Conservation (phyloP, 2,329 filamentous ascomycete genomes). For the Decorospora gaudefroyi region DNA sequence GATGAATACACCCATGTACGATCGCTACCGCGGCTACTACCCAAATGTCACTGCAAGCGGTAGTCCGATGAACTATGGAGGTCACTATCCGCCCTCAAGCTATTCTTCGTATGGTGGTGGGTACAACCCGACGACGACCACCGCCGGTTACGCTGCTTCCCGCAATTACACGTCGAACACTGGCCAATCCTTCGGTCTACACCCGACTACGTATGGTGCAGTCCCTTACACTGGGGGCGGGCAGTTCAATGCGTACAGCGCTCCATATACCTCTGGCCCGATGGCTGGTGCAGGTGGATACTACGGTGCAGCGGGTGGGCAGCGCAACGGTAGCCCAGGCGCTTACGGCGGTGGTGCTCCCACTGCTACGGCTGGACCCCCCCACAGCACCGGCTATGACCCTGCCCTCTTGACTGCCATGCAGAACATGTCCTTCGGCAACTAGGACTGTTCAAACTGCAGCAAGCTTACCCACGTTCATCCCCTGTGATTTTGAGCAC, state of each 20-base stretch:
- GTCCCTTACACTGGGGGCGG: conserved; percentile 9
- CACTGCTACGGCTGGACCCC: conserved; percentile 9
- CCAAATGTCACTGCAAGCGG: conserved; percentile 30
- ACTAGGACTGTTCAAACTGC: not conserved
- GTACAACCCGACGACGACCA: conserved; percentile 21
- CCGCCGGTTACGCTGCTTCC: conserved; percentile 16
- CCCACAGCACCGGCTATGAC: conserved; percentile 23
- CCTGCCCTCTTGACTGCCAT: conserved; percentile 23
- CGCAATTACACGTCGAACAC: conserved; percentile 22
- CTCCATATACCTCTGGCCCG: conserved; percentile 2
- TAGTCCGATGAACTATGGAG: conserved; percentile 41
- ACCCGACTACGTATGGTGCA: conserved; percentile 7
- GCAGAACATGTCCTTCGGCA: conserved; percentile 34
- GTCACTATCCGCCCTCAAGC: conserved; percentile 36
- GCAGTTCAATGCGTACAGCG: conserved; percentile 6
- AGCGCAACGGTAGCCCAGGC: conserved; percentile 14
- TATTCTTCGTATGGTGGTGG: conserved; percentile 34
- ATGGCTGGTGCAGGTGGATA: conserved; percentile 10
- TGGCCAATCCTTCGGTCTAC: conserved; percentile 19
- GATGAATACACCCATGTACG: conserved; percentile 27
- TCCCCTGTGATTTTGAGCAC: too few relatives aligned
- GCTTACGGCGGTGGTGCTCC: conserved; percentile 8
- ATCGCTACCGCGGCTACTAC: conserved; percentile 28
- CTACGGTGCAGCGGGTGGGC: conserved; percentile 6
- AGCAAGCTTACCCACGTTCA: too few relatives aligned